phyloP scores from a whole-genome alignment of 2,329 filamentous ascomycete genomes.

The Sclerotinia nivalis region DNA sequence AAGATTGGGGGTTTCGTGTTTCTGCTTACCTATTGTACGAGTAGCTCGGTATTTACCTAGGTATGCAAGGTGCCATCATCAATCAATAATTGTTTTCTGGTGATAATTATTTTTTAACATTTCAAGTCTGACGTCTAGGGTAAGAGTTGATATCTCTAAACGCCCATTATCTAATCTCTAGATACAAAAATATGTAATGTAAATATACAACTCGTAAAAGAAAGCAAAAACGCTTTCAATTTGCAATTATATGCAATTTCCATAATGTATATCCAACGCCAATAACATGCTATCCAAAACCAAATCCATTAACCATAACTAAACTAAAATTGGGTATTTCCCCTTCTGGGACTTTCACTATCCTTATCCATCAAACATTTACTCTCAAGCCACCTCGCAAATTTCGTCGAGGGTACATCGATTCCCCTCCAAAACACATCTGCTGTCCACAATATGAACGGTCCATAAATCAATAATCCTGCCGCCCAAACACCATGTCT shows the following conservation, averaged over 20 bases:
- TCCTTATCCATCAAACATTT: conserved; percentile 34
- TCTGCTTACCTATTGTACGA: not conserved
- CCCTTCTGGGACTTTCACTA: not conserved
- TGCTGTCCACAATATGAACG: conserved; percentile 53
- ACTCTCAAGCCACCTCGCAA: conserved; percentile 50
- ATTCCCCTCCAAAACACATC: conserved; percentile 61
- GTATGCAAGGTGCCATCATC: not conserved
- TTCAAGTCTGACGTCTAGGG: not conserved
- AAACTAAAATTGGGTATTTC: not conserved
- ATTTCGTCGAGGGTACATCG: conserved; percentile 52
- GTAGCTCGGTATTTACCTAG: not conserved
- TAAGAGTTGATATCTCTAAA: not conserved
- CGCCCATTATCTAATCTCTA: not conserved
- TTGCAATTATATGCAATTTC: not conserved
- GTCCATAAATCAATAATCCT: conserved; percentile 46
- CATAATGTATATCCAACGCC: conserved; percentile 2
- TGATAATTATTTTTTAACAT: not conserved
- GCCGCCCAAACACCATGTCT: conserved; percentile 41
- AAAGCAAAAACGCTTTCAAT: not conserved
- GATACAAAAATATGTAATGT: not conserved
- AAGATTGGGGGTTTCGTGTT: not conserved
- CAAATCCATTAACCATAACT: not conserved
- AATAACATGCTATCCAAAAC: conserved; percentile 3
- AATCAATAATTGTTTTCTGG: not conserved
- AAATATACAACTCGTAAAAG: not conserved